Evolutionary conservation across 495 filamentous ascomycete species (phyloP), one percentile per base, ranked within the genome.

Genomic region (Ramalina intermedia): DNA sequence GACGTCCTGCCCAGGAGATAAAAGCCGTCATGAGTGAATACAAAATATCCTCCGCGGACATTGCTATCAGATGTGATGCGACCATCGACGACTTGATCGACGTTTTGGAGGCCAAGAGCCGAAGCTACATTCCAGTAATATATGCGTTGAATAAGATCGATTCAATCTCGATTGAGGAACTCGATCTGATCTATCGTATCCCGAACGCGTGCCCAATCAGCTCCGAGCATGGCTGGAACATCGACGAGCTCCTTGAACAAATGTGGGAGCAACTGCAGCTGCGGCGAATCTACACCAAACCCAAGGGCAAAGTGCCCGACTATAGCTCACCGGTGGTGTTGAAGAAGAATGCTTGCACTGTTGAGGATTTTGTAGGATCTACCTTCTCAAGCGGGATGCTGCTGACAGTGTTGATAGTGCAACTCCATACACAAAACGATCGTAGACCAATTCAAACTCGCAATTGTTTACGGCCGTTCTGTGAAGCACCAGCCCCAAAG

Each of bases 71-170:
- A 47, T 98, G 91, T 68, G 91, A 98, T 68, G 91, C 91, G 37
- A 85, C 82, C 9, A 75, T 87, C 52, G 82, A 87, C 66, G 91
- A 98, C 61, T 67, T 98, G 51, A 98, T 98, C 60, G 91, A 98
- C 68, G 70, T 98, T 21, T 75, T 98, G 46, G 91, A 98, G 61
- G 90, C 93, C 39, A 96, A 93, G 75, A 86, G 79, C 61, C 75
- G 91, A 65, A 84, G 81, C 64, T 98, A 98, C 63, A 96, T 98
- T 58, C 91, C 91, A 18, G 91, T 96, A 51, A 83, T 98, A 42
- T 98, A 98, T 71, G 90, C 93, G 4, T 73, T 98, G 62, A 98
- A 98, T 75, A 98, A 98, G 72, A 98, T 98, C 55, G 91, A 98
- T 66, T 80, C 89, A 37, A 96, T 98, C 59, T 87, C 86, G 38